Evolutionary conservation across 495 filamentous ascomycete genomes (phyloP), one percentile per base, ranked within the genome.

Genomic region (Astrocystis sublimbata): DNA sequence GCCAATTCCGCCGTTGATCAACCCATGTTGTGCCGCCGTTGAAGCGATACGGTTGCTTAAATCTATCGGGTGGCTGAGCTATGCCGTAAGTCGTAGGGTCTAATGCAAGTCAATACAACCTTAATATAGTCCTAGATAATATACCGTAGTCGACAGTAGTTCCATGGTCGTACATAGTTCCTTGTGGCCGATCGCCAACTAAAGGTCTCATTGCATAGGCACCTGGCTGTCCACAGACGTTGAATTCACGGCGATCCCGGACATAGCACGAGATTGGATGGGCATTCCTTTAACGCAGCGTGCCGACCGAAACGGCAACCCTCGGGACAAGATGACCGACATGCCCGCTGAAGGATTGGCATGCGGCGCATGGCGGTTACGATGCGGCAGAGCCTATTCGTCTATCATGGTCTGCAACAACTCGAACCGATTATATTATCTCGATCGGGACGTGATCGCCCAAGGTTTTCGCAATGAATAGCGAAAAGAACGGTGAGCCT

Each of bases 281-380:
- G n/a, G n/a, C 26, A 24, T n/a, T 35, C 54, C 10, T 28, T 19
- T 35, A 19, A 57, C 28, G 54, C 40, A 55, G 26, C 26, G n/a
- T n/a, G 40, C 54, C 54, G 54, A 57, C 54, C n/a, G 54, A 57
- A 57, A 33, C 26, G 54, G 54, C 40, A 57, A 40, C 40, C 45
- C 26, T 45, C 54, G 54, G 54, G 40, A 17, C 17, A 28, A 57
- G 54, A 57, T 17, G 54, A 45, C 54, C 54, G 54, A 57, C 54
- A 57, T 57, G 54, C 54, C 54, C 8, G 45, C 43, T 57, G n/a
- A 57, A 57, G 54, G 26, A 56, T 21, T 42, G 12, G 51, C 40
- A 15, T 6, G 13, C 13, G 33, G 33, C 33, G 13, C 6, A 36
- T 13, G 13, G 33, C 33, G 6, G 13, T 21, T 30, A 1, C 9